phyloP scores from a whole-genome alignment of 345 rosid genomes.

The Brassica juncea region DNA sequence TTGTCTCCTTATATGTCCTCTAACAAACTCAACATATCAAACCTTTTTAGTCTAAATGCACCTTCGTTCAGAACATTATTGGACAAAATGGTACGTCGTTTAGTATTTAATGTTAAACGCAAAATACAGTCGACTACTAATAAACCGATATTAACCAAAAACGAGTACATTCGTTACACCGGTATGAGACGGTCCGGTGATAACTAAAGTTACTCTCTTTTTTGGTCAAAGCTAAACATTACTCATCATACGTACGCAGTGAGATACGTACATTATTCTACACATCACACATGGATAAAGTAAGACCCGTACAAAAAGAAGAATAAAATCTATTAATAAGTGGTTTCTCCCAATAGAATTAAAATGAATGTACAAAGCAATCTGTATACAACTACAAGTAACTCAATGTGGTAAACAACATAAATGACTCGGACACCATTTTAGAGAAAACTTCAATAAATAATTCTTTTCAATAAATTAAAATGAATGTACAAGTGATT shows the following conservation, averaged over 20 bases:
- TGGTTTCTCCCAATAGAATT: neutral
- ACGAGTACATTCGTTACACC: conserved; percentile 1
- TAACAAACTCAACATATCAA: conserved; percentile 39
- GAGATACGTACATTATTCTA: neutral
- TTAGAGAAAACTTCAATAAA: too few relatives aligned
- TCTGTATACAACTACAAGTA: too few relatives aligned
- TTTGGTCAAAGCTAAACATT: too few relatives aligned
- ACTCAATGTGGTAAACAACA: too few relatives aligned
- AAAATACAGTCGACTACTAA: neutral
- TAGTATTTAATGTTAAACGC: neutral
- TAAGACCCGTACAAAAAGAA: neutral
- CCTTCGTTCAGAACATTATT: conserved; percentile 28
- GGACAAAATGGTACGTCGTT: conserved; percentile 8
- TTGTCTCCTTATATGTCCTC: conserved; percentile 40
- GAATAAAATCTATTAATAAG: neutral
- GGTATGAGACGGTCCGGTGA: neutral
- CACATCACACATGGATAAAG: neutral
- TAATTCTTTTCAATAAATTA: neutral
- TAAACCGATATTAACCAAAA: neutral
- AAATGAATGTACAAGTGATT: neutral
- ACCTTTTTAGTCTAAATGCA: conserved; percentile 21
- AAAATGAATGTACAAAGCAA: neutral
- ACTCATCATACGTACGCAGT: conserved; percentile 18
- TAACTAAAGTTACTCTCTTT: neutral
- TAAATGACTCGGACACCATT: too few relatives aligned